Conservation (phyloP, 2,329 filamentous ascomycete genomes). For the Hortaea sp. region DNA sequence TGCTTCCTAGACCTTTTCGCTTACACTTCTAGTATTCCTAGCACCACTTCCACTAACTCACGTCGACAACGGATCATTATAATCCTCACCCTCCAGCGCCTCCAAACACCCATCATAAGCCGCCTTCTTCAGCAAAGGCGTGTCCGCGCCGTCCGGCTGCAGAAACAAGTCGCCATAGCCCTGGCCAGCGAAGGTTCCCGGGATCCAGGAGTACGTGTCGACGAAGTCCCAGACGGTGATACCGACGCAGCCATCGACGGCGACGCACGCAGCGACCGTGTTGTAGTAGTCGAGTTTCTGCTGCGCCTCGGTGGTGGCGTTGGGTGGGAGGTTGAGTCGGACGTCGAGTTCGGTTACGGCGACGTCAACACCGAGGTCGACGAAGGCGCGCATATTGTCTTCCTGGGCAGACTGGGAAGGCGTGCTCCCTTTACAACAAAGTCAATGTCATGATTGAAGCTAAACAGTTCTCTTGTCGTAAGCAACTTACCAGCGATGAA, state of each 20-base stretch:
- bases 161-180: conserved; percentile 26
- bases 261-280: conserved; percentile 27
- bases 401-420: conserved; percentile 37
- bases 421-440: conserved; percentile 26
- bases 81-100: conserved; percentile 4
- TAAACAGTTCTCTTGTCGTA: background rate
- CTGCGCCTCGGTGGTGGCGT: conserved; percentile 28
- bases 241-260: conserved; percentile 28
- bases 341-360: conserved; percentile 55
- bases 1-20: no score
- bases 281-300: conserved; percentile 42
- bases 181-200: conserved; percentile 27
- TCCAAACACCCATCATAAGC: conserved; percentile 21
- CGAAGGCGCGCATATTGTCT: conserved; percentile 42
- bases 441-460: background rate
- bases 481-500: conserved; percentile 39
- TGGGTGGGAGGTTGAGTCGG: conserved; percentile 38
- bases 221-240: conserved; percentile 33
- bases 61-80: background rate
- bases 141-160: conserved; percentile 9
- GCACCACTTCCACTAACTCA: no score
- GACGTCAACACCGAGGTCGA: conserved; percentile 44
- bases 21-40: no score
- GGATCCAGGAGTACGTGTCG: conserved; percentile 32
- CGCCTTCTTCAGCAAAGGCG: conserved; percentile 20